Percentiles rank a stretch among this genome's conserved stretches.
Evolutionary conservation across 495 filamentous ascomycete species (phyloP).

Genomic region (Penicillium verhagenii): DNA sequence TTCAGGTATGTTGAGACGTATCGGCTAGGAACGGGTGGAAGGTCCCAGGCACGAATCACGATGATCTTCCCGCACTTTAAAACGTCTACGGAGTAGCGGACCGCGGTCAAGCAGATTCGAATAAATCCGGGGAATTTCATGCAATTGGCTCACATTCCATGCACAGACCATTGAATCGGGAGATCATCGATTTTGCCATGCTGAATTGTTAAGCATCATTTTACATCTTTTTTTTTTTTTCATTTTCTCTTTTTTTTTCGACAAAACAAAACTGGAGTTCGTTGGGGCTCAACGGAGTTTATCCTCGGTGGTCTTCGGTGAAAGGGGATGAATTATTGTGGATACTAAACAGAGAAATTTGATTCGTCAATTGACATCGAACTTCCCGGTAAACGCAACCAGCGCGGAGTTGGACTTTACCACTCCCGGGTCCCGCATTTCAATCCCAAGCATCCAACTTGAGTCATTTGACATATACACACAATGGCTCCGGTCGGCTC

Average conservation of each 20-base stretch:
- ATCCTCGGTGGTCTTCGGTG: conserved; percentile 30
- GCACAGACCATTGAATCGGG: not conserved
- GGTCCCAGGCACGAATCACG: not conserved
- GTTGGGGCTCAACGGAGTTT: conserved; percentile 21
- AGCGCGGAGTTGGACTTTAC: conserved; percentile 5
- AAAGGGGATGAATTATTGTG: conserved; percentile 10
- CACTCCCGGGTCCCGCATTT: not conserved
- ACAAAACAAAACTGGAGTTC: not conserved
- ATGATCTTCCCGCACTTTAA: conserved; percentile 20
- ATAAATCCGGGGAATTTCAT: not conserved
- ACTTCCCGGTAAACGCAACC: conserved; percentile 13
- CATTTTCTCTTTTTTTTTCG: not conserved
- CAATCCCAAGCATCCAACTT: too few relatives aligned
- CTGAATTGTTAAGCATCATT: too few relatives aligned
- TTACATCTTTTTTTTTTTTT: not conserved
- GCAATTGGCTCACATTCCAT: not conserved
- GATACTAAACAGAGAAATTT: conserved; percentile 1
- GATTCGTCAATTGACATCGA: conserved; percentile 18
- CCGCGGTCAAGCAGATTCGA: not conserved
- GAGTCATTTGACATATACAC: too few relatives aligned
- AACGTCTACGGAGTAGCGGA: not conserved
- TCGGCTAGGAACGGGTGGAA: conserved; percentile 6
- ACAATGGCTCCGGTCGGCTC: conserved; percentile 42
- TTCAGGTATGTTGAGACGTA: not conserved
- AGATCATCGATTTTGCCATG: too few relatives aligned